Evolutionary conservation across 306 rosid species (phyloP).

Genomic region (Rubus parviflorus): DNA sequence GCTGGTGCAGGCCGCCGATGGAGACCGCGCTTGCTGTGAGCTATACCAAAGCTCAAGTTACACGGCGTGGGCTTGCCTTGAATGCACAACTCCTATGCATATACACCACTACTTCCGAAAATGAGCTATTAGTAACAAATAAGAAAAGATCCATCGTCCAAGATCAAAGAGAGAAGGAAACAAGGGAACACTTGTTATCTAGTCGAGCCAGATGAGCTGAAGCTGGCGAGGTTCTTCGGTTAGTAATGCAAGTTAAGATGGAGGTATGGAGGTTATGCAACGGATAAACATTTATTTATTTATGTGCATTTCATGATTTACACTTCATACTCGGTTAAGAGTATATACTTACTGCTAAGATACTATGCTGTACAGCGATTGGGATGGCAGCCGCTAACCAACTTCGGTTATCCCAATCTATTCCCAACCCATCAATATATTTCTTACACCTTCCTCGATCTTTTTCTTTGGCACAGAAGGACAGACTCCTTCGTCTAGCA

Average conservation of each 20-base stretch:
- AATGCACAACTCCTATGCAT: neutral
- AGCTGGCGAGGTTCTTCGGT: neutral
- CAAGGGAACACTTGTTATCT: neutral
- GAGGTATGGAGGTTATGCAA: neutral
- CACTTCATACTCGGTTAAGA: neutral
- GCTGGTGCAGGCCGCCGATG: neutral
- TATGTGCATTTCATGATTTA: neutral
- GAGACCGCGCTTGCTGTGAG: neutral
- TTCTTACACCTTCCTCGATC: conserved; percentile 46
- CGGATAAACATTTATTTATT: neutral
- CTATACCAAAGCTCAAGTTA: neutral
- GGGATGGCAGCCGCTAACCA: neutral
- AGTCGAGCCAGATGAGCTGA: no score
- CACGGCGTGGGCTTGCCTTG: neutral
- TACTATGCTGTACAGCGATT: conserved; percentile 18
- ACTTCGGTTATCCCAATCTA: neutral
- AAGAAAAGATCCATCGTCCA: neutral
- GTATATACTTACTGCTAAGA: conserved; percentile 4
- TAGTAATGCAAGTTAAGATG: neutral
- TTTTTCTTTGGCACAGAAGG: conserved; percentile 33
- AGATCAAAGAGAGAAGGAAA: neutral
- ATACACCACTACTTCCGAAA: neutral
- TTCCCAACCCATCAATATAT: conserved; percentile 62
- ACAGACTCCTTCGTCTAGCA: conserved; percentile 47
- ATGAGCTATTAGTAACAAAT: neutral